A percentile compares a stretch with the other conserved stretches of the same genome.
These are phyloP conservation scores for Daldinia sp. DNA, from an alignment of 2,329 filamentous ascomycete species.

Conservation along the genomic window DNA sequence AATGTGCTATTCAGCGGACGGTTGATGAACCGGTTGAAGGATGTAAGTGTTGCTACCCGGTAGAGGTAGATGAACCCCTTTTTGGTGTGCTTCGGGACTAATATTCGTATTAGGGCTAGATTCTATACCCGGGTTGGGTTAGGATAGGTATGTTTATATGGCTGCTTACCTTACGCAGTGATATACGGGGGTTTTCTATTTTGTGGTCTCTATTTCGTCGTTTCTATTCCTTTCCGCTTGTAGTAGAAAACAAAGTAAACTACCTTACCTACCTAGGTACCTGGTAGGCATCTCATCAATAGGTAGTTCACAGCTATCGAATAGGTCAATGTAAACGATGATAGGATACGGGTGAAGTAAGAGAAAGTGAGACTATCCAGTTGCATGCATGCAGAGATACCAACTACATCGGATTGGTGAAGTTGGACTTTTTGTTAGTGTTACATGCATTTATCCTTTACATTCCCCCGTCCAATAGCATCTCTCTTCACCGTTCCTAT, in stretches of 20 bases:
- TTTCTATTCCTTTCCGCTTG: too few relatives aligned
- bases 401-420: constrained; percentile 18
- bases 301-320: too few relatives aligned
- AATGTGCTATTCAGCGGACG: constrained; percentile 23
- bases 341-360: too few relatives aligned
- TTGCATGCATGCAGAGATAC: constrained; percentile 17
- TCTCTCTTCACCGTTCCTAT: constrained; percentile 30
- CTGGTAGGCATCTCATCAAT: too few relatives aligned
- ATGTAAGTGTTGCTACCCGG: constrained; percentile 25
- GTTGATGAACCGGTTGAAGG: constrained; percentile 29
- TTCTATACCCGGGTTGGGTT: constrained; percentile 11
- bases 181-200: neutral
- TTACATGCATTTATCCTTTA: constrained; percentile 24
- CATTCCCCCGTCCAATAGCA: constrained; percentile 25
- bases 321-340: neutral
- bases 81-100: neutral
- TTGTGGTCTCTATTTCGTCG: too few relatives aligned
- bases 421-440: constrained; percentile 9
- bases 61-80: neutral
- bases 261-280: too few relatives aligned
- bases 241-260: too few relatives aligned
- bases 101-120: constrained; percentile 10
- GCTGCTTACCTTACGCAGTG: neutral
- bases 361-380: constrained; percentile 3
- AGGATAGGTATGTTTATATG: neutral